phyloP scores from a whole-genome alignment of 805 yeast species.

The Metschnikowia lachancei region DNA sequence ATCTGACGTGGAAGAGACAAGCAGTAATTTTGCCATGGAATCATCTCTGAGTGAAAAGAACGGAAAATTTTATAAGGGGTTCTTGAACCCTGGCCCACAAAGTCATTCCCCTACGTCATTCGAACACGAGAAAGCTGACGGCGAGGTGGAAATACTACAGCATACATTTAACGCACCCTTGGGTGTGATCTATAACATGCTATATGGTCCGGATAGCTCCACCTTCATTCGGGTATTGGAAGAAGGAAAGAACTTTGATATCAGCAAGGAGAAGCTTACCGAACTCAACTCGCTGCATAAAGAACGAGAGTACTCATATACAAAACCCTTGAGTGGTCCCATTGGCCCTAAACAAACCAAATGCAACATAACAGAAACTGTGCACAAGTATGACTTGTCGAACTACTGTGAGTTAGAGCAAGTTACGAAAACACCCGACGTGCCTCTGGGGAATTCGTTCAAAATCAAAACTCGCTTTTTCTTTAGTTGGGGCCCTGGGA shows the following conservation, averaged over 20 bases:
- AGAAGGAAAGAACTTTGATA: constrained; percentile 27
- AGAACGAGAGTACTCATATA: constrained; percentile 60
- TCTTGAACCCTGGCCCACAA: constrained; percentile 59
- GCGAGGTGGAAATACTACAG: constrained; percentile 49
- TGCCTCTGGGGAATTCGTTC: constrained; percentile 90
- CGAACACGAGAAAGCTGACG: constrained; percentile 42
- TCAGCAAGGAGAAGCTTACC: constrained; percentile 26
- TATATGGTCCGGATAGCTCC: constrained; percentile 61
- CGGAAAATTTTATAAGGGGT: constrained; percentile 11
- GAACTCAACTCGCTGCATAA: constrained; percentile 38
- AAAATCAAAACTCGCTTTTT: constrained; percentile 68
- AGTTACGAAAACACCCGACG: constrained; percentile 81
- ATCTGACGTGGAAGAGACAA: background rate
- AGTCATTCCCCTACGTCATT: constrained; percentile 57
- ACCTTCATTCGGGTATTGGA: constrained; percentile 39
- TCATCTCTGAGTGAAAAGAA: background rate
- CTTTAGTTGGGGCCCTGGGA: constrained; percentile 70
- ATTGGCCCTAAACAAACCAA: constrained; percentile 93
- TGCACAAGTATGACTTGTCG: constrained; percentile 53
- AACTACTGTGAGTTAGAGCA: constrained; percentile 59
- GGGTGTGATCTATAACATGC: constrained; percentile 65
- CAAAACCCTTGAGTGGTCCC: constrained; percentile 71
- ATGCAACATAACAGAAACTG: constrained; percentile 58
- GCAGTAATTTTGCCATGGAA: background rate
- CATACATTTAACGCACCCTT: constrained; percentile 65